These are phyloP conservation scores for Beauveria caledonica DNA, from an alignment of 2,329 filamentous ascomycete genomes.

Conservation along the genomic window DNA sequence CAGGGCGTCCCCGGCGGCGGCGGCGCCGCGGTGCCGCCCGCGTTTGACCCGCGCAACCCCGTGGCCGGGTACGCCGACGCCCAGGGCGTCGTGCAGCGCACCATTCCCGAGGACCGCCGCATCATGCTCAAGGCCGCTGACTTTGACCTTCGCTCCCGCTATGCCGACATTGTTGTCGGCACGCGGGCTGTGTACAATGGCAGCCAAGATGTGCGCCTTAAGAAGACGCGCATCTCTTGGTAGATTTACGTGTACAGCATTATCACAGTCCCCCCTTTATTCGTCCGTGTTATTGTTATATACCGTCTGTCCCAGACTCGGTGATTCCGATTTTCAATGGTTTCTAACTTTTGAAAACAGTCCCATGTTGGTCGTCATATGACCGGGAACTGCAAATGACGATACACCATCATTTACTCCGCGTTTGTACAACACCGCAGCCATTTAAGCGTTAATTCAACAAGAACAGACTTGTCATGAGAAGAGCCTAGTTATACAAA, in stretches of 20 bases:
- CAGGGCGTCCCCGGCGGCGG: constrained; percentile 3
- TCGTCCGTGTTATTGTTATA: not conserved
- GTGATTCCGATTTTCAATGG: no score
- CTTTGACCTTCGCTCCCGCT: constrained; percentile 45
- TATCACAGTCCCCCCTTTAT: not conserved
- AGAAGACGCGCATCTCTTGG: constrained; percentile 41
- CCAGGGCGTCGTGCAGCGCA: constrained; percentile 5
- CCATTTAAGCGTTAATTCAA: not conserved
- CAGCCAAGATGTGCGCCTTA: constrained; percentile 37
- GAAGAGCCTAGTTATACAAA: not conserved
- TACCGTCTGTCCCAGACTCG: not conserved
- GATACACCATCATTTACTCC: no score
- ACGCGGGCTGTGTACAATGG: constrained; percentile 42
- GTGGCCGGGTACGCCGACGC: not conserved
- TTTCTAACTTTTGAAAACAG: not conserved
- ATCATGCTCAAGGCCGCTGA: constrained; percentile 49
- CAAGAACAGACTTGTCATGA: not conserved
- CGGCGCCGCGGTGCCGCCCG: not conserved
- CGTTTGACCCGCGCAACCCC: constrained; percentile 24
- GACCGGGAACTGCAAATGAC: not conserved
- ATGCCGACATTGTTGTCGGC: constrained; percentile 44
- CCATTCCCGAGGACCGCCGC: constrained; percentile 44
- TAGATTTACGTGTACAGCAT: constrained; percentile 18
- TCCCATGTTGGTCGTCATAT: not conserved
- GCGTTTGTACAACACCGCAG: not conserved